Evolutionary conservation across 805 yeast genomes (phyloP).

Genomic region (Saccharomycopsis sp.): DNA sequence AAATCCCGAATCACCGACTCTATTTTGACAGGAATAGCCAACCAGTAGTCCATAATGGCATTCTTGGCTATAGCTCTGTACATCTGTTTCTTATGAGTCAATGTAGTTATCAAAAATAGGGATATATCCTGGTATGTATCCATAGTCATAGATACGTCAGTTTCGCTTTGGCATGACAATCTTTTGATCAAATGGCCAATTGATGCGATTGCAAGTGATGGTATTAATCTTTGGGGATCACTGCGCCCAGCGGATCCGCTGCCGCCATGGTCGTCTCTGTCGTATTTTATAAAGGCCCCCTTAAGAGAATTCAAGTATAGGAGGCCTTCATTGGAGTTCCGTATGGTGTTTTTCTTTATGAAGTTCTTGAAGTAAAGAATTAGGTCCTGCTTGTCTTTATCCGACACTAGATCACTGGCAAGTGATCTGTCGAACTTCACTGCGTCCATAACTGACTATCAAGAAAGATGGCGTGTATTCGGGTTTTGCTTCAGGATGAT

Average conservation of each 20-base stretch:
- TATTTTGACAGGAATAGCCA: conserved; percentile 29
- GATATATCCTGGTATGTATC: conserved; percentile 1
- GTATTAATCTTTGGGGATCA: not conserved
- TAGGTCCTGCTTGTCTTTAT: conserved; percentile 2
- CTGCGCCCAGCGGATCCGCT: not conserved
- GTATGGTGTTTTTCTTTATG: conserved; percentile 12
- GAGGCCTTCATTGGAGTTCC: conserved; percentile 6
- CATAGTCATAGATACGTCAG: conserved; percentile 4
- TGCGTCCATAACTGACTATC: not conserved
- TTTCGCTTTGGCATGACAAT: conserved; percentile 12
- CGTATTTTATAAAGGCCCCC: not conserved
- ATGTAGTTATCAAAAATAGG: conserved; percentile 11
- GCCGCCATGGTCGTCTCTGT: not conserved
- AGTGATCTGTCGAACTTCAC: conserved; percentile 2
- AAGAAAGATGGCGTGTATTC: no score
- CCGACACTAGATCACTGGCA: not conserved
- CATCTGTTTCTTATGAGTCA: conserved; percentile 1
- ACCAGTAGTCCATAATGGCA: conserved; percentile 31
- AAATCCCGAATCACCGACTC: conserved; percentile 27
- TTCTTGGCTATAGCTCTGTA: not conserved
- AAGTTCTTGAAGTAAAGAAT: conserved; percentile 9
- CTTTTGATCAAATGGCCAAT: conserved; percentile 15
- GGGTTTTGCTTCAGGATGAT: no score
- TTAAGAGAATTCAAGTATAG: conserved; percentile 3
- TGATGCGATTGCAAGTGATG: conserved; percentile 8